Percentiles rank a stretch among this genome's conserved stretches.
Evolutionary conservation across 2,329 filamentous ascomycete genomes (phyloP).

Genomic region (Monosporascus sp.): DNA sequence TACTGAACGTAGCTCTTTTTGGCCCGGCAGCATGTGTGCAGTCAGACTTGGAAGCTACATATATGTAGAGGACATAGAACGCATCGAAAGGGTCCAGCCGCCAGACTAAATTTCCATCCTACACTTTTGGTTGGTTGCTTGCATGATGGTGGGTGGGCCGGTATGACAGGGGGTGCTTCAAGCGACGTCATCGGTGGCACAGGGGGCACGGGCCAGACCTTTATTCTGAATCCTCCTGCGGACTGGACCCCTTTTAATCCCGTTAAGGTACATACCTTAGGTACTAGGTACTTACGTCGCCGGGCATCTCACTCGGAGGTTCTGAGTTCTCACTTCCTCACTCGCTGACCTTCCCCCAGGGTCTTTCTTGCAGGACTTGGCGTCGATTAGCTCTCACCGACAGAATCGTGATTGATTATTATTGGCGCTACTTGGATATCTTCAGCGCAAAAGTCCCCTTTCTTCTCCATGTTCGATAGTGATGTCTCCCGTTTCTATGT

Average conservation of each 20-base stretch:
- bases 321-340: too few species aligned
- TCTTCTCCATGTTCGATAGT: too few species aligned
- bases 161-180: neutral
- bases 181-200: neutral
- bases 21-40: too few species aligned
- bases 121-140: neutral
- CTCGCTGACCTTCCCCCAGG: too few species aligned
- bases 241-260: neutral
- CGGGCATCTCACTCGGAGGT: too few species aligned
- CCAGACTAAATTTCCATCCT: neutral
- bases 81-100: neutral
- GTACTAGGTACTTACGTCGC: too few species aligned
- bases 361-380: neutral
- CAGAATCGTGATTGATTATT: too few species aligned
- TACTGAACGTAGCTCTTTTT: too few species aligned
- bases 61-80: neutral
- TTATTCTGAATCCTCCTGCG: neutral
- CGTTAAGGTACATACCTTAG: neutral
- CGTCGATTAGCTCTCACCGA: neutral
- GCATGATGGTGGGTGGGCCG: neutral
- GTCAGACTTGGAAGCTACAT: too few species aligned
- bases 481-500: too few species aligned
- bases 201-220: neutral
- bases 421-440: neutral
- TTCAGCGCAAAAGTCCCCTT: neutral